Evolutionary conservation across 148 eudicot genomes (phyloP).

Genomic region (Talinum fruticosum): DNA sequence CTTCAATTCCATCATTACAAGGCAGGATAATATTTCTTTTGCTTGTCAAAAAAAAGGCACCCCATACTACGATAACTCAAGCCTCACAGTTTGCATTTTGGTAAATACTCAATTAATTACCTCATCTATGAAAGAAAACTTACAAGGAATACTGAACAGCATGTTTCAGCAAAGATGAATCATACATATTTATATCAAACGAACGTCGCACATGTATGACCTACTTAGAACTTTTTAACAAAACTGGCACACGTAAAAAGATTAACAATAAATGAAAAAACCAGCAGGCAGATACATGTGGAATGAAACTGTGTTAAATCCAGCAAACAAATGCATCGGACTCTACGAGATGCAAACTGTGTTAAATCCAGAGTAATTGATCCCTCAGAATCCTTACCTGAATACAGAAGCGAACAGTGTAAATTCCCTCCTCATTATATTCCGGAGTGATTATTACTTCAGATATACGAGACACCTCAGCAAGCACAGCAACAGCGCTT

Average conservation of each 20-base stretch:
- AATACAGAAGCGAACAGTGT: slow-evolving; percentile 97
- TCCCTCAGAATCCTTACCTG: slow-evolving; percentile 47
- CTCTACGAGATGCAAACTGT: background rate
- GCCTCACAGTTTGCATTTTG: background rate
- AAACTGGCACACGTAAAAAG: background rate
- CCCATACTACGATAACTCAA: background rate
- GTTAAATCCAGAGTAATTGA: background rate
- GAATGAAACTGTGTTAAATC: too few species aligned
- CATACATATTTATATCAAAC: background rate
- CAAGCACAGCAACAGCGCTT: slow-evolving; percentile 98
- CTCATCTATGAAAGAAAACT: background rate
- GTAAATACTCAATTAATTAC: background rate
- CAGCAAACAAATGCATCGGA: background rate
- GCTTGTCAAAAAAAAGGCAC: too few species aligned
- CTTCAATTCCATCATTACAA: background rate
- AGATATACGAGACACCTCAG: slow-evolving; percentile 90
- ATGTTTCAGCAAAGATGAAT: background rate
- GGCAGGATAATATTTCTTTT: too few species aligned
- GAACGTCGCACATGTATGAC: background rate
- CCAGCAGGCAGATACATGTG: background rate
- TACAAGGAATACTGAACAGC: background rate
- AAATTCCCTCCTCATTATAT: slow-evolving; percentile 91
- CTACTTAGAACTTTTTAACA: background rate
- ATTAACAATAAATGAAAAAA: background rate
- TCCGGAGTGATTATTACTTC: slow-evolving; percentile 95